Conservation (phyloP, 1,284 basidiomycete species). For the Ganoderma sinense region DNA sequence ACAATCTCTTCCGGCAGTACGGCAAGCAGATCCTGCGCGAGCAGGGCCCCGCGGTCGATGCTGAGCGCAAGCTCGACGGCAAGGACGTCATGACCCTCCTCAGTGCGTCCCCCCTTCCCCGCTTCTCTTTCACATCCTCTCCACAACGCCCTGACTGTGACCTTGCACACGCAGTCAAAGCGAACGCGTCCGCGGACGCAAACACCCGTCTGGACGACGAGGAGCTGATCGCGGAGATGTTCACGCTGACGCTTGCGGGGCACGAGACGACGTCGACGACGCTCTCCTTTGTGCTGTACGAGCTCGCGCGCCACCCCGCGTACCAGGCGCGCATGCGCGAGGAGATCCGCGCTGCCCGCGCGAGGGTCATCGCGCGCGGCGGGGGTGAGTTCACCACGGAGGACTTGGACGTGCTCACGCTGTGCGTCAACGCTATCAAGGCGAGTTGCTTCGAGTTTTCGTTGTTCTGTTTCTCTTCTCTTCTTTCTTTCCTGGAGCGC, state of each 20-base stretch:
- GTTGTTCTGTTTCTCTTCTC: no score
- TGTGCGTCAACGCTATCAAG: slow-evolving; percentile 25
- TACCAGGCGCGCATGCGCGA: slow-evolving; percentile 37
- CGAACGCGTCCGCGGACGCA: slow-evolving; percentile 55
- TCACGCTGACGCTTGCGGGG: slow-evolving; percentile 42
- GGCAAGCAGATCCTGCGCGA: slow-evolving; percentile 34
- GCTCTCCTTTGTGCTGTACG: slow-evolving; percentile 39
- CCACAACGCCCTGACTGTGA: no score
- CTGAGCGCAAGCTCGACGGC: slow-evolving; percentile 21
- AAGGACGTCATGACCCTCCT: slow-evolving; percentile 51
- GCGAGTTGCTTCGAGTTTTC: neutral
- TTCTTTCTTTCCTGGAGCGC: no score
- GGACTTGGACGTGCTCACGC: slow-evolving; percentile 42
- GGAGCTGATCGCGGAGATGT: slow-evolving; percentile 59
- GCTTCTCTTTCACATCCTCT: no score
- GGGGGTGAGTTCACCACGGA: slow-evolving; percentile 35
- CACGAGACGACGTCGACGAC: slow-evolving; percentile 37
- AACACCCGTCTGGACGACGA: slow-evolving; percentile 53
- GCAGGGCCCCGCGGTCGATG: slow-evolving; percentile 13
- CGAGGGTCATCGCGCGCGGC: slow-evolving; percentile 29
- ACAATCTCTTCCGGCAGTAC: slow-evolving; percentile 29
- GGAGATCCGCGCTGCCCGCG: slow-evolving; percentile 37
- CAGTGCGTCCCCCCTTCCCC: slow-evolving; percentile 35
- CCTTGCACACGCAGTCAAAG: slow-evolving; percentile 49
- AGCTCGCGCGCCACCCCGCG: slow-evolving; percentile 38